phyloP scores from a whole-genome alignment of 768 basidiomycete genomes.

The Daedaleopsis sinensis region DNA sequence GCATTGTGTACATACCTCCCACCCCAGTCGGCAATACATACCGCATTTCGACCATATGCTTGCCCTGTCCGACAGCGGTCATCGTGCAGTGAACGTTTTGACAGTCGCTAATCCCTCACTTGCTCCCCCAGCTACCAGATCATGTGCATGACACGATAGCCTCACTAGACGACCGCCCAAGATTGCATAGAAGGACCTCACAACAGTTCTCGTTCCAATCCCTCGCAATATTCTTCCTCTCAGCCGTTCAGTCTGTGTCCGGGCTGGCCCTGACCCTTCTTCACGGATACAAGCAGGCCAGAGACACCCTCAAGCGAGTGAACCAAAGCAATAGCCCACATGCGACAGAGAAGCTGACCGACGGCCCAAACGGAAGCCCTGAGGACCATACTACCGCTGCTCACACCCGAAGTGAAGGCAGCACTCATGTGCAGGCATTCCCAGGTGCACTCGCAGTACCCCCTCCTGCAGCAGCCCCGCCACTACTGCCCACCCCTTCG shows the following conservation, averaged over 20 bases:
- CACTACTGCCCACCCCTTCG: conserved; percentile 7
- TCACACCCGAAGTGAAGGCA: not conserved
- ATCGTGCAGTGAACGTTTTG: not conserved
- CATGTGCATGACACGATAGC: not conserved
- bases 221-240: conserved; percentile 70
- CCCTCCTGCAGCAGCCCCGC: not conserved
- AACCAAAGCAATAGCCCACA: conserved; percentile 41
- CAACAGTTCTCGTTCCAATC: conserved; percentile 44
- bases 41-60: not conserved
- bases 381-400: not conserved
- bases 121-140: not conserved
- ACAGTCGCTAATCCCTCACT: not conserved
- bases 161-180: conserved; percentile 11
- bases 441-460: conserved; percentile 12
- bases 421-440: not conserved
- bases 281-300: conserved; percentile 64
- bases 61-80: conserved; percentile 1
- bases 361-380: conserved; percentile 1
- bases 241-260: conserved; percentile 72
- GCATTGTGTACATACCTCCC: conserved; percentile 6
- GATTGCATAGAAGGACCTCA: conserved; percentile 16
- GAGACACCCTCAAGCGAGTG: conserved; percentile 67
- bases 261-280: conserved; percentile 69
- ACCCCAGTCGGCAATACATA: not conserved
- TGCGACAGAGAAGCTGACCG: not conserved